phyloP scores from a whole-genome alignment of 805 yeast species.

The Yarrowia sp. region DNA sequence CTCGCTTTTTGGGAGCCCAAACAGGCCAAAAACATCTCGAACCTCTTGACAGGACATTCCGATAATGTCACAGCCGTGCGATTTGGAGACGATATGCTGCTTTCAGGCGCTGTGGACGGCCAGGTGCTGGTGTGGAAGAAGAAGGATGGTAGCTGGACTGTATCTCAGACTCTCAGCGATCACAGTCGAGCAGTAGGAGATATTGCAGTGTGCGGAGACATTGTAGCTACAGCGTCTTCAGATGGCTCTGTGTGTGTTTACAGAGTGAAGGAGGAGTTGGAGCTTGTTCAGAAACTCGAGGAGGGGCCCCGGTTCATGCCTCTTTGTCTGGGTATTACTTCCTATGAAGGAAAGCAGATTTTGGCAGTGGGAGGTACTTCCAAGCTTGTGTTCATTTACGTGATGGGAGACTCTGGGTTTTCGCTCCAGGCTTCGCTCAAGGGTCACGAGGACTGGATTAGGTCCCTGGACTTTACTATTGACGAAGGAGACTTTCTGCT shows the following conservation, averaged over 20 bases:
- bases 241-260: conserved; percentile 57
- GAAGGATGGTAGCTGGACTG: conserved; percentile 39
- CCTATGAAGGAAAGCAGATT: conserved; percentile 41
- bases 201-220: conserved; percentile 53
- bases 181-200: conserved; percentile 63
- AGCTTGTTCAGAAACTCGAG: conserved; percentile 34
- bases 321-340: conserved; percentile 43
- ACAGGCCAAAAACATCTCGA: conserved; percentile 14
- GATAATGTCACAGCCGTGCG: conserved; percentile 38
- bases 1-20: conserved; percentile 45
- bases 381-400: conserved; percentile 59
- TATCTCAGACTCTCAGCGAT: conserved; percentile 50
- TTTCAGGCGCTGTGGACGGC: conserved; percentile 75
- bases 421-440: conserved; percentile 61
- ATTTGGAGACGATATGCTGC: conserved; percentile 52
- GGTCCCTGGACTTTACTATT: conserved; percentile 62
- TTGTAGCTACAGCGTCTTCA: conserved; percentile 69
- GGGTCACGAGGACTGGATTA: conserved; percentile 98
- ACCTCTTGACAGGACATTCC: conserved; percentile 18
- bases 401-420: conserved; percentile 45
- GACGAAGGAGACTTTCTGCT: conserved; percentile 62
- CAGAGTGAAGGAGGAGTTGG: conserved; percentile 36
- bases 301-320: conserved; percentile 47
- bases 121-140: conserved; percentile 64
- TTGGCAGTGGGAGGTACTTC: conserved; percentile 51